Evolutionary conservation across 768 basidiomycete species (phyloP), one percentile per base, ranked within the genome.

Genomic region (Lentinus brumalis): DNA sequence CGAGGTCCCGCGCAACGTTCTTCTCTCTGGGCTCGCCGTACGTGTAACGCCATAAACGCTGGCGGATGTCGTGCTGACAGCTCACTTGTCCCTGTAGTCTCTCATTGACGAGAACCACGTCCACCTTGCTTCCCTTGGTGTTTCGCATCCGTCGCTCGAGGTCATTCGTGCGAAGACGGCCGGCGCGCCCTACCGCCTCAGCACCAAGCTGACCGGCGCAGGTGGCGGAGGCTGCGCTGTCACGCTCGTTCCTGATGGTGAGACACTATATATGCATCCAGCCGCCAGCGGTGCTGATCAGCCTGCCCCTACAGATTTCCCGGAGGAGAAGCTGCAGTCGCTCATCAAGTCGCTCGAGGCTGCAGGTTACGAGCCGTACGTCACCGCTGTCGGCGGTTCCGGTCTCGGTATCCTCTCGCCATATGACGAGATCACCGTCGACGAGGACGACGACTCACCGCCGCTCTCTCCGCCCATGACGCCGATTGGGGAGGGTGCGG

Each of bases 211-310:
- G 58, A 99, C 97, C 7, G 97, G 97, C 44, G 96, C 97, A 8
- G 97, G 97, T 32, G 97, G 97, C 42, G 97, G 97, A 29, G 97
- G 97, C n/a, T 98, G 97, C 70, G 89, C 95, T 5, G 94, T 98
- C 32, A 96, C 96, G 12, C 83, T 98, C 39, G 82, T 99, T 53
- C 97, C 97, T 53, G 95, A 98, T 76, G 85, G 96, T 96, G 66
- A 2, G 52, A 10, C 26, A 35, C 39, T 41, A 9, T 49, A 65
- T 88, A 76, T 30, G 38, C 40, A 11, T 15, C 4, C 30, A 49
- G 26, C 54, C 31, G 44, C 30, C 53, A 53, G 55, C n/a, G 16
- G 64, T 46, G 14, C 46, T 54, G 1, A 32, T 35, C 26, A 4
- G 45, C 35, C 35, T 57, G n/a, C 35, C 55, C 16, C 51, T 26